A percentile compares a stretch with the other conserved stretches of the same genome.
Conservation (phyloP, 1,139 yeast species). For the Sugiyamaella castrensis region DNA sequence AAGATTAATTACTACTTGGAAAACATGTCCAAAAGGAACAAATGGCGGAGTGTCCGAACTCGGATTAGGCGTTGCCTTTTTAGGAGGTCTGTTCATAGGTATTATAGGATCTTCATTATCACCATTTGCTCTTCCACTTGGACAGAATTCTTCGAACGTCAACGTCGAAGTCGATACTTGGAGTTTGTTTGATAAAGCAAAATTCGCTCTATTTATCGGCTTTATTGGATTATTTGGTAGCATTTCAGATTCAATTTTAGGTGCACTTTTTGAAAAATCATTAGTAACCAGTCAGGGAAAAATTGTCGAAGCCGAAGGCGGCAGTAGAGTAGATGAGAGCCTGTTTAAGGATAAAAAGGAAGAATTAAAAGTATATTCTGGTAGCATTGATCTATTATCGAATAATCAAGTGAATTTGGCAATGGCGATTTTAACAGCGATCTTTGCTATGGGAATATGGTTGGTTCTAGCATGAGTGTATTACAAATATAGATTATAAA, state of each 20-base stretch:
- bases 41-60: slow-evolving; percentile 47
- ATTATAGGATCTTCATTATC: slow-evolving; percentile 30
- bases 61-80: slow-evolving; percentile 42
- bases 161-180: no score
- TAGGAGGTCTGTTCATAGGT: slow-evolving; percentile 43
- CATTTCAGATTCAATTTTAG: slow-evolving; percentile 45
- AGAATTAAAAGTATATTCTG: slow-evolving; percentile 27
- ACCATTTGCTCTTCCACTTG: slow-evolving; percentile 21
- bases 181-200: slow-evolving; percentile 18
- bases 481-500: not conserved
- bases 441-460: slow-evolving; percentile 35
- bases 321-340: slow-evolving; percentile 30
- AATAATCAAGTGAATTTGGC: slow-evolving; percentile 45
- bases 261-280: slow-evolving; percentile 43
- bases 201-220: slow-evolving; percentile 34
- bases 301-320: slow-evolving; percentile 45
- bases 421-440: slow-evolving; percentile 38
- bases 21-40: slow-evolving; percentile 48
- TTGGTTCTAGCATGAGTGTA: no score
- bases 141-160: not conserved
- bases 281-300: slow-evolving; percentile 40
- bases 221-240: slow-evolving; percentile 44
- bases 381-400: slow-evolving; percentile 34
- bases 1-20: slow-evolving; percentile 43
- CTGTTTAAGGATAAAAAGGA: slow-evolving; percentile 7